phyloP scores from a whole-genome alignment of 306 rosid species.

The Quercus glauca region DNA sequence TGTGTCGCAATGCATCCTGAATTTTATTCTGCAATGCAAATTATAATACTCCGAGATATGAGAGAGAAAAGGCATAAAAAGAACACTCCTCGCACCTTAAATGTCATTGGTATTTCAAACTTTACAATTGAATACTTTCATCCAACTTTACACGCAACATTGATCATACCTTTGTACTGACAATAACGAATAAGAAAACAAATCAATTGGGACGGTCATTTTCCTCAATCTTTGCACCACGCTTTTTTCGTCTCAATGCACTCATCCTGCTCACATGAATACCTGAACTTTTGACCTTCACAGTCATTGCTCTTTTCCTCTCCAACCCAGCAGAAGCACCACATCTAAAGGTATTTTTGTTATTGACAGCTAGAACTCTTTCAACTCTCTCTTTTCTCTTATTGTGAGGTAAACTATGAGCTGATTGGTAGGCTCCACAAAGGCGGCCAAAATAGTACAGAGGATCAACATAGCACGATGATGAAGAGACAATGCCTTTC shows the following conservation, averaged over 20 bases:
- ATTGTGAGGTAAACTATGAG: conserved; percentile 8
- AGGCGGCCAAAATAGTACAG: conserved; percentile 55
- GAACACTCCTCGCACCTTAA: conserved; percentile 16
- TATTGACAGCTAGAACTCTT: conserved; percentile 8
- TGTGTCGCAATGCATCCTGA: neutral
- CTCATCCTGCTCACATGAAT: conserved; percentile 39
- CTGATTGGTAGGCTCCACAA: conserved; percentile 43
- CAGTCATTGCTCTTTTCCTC: conserved; percentile 25
- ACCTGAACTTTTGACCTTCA: conserved; percentile 27
- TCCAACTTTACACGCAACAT: neutral
- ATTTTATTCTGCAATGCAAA: neutral
- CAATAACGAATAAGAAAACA: neutral
- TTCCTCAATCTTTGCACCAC: conserved; percentile 52
- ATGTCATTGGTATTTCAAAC: conserved; percentile 9
- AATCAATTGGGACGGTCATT: conserved; percentile 25
- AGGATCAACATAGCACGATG: conserved; percentile 64
- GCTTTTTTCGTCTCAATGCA: too few relatives aligned
- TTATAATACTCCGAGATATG: neutral
- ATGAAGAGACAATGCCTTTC: conserved; percentile 61
- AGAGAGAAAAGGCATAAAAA: neutral
- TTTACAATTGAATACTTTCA: neutral
- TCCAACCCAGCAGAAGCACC: conserved; percentile 4
- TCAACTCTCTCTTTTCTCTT: conserved; percentile 32
- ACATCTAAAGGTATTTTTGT: conserved; percentile 2
- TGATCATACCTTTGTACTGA: neutral